Evolutionary conservation across 352 stramenopile species (phyloP).

Genomic region (Phytophthora cactorum): DNA sequence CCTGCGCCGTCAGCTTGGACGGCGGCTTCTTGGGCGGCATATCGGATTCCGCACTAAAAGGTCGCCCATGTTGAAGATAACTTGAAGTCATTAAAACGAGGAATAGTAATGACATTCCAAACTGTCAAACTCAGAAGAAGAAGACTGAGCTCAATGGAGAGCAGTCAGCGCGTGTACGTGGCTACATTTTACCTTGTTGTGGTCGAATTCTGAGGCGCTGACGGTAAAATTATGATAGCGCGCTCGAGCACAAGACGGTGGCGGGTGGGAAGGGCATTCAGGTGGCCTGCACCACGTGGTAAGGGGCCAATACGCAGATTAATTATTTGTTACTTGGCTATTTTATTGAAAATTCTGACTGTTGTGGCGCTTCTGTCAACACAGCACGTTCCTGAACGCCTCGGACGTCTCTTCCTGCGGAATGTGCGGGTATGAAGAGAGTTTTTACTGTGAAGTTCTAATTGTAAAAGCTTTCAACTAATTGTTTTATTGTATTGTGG

Average conservation of each 20-base stretch:
- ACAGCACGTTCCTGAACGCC: slow-evolving; percentile 76
- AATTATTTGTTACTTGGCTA: slow-evolving; percentile 5
- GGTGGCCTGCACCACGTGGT: slow-evolving; percentile 66
- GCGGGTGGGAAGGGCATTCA: slow-evolving; percentile 61
- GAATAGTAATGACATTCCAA: background rate
- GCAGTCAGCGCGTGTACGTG: slow-evolving; percentile 7
- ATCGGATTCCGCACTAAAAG: slow-evolving; percentile 5
- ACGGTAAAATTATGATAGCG: background rate
- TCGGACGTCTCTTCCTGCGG: slow-evolving; percentile 57
- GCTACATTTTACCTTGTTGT: background rate
- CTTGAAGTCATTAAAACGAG: slow-evolving; percentile 18
- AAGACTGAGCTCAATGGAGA: background rate
- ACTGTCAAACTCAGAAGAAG: slow-evolving; percentile 6
- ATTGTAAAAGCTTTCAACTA: background rate
- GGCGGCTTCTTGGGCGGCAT: slow-evolving; percentile 55
- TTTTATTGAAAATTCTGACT: background rate
- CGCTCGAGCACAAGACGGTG: slow-evolving; percentile 60
- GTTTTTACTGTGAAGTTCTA: background rate
- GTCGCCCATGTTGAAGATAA: slow-evolving; percentile 17
- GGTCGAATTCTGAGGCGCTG: background rate
- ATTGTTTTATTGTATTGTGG: slow-evolving; percentile 5
- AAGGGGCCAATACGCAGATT: background rate
- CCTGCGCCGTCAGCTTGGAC: slow-evolving; percentile 44
- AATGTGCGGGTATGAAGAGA: slow-evolving; percentile 69
- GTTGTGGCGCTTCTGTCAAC: slow-evolving; percentile 10